These are phyloP conservation scores for Solanum piurae DNA, from an alignment of 257 asterid species.

Conservation along the genomic window DNA sequence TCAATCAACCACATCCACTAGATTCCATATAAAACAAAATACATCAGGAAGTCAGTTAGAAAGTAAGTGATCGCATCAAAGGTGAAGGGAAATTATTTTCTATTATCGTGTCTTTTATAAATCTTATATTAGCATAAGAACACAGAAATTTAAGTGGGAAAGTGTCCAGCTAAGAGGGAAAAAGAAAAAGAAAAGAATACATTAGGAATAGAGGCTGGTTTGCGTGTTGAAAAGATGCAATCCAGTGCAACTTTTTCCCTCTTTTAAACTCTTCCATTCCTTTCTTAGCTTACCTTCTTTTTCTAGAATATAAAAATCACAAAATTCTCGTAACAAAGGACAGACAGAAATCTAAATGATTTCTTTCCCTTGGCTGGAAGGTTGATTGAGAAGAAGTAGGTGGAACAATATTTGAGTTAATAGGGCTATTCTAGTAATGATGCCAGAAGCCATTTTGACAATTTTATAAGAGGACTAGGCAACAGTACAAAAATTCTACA, in stretches of 20 bases:
- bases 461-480: neutral
- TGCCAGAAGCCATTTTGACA: neutral
- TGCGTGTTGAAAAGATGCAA: neutral
- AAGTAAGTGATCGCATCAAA: neutral
- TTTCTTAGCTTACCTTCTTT: neutral
- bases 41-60: neutral
- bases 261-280: neutral
- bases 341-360: neutral
- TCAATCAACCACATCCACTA: neutral
- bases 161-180: neutral
- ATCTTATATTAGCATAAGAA: neutral
- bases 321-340: neutral
- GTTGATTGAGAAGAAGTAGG: neutral
- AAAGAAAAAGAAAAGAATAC: neutral
- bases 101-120: neutral
- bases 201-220: neutral
- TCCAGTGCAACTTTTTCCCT: neutral
- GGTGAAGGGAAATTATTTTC: neutral
- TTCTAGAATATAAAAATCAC: neutral
- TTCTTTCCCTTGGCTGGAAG: neutral
- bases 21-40: neutral
- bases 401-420: neutral
- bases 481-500: neutral
- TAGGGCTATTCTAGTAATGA: neutral
- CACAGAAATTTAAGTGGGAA: neutral